These are phyloP conservation scores for Xanthoceras sorbifolium DNA, from an alignment of 345 rosid genomes.

Conservation along the genomic window DNA sequence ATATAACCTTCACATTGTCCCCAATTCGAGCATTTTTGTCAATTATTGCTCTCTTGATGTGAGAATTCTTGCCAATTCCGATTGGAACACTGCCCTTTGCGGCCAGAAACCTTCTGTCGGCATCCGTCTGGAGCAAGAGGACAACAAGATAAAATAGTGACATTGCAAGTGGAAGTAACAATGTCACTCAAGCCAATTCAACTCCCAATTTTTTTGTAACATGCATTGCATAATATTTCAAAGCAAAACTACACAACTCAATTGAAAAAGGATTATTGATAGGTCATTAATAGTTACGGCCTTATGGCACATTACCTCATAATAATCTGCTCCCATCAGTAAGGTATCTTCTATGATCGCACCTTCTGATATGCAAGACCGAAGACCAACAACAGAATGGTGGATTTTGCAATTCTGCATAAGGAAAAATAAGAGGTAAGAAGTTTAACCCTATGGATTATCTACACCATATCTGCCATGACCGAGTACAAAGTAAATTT, in stretches of 20 bases:
- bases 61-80: slow-evolving; percentile 84
- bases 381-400: slow-evolving; percentile 93
- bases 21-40: slow-evolving; percentile 97
- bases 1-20: slow-evolving; percentile 76
- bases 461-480: not conserved
- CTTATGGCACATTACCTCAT: slow-evolving; percentile 52
- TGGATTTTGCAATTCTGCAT: slow-evolving; percentile 88
- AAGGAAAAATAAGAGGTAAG: slow-evolving; percentile 4
- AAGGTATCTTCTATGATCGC: slow-evolving; percentile 90
- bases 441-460: not conserved
- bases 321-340: slow-evolving; percentile 96
- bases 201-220: not conserved
- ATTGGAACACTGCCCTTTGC: slow-evolving; percentile 94
- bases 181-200: not conserved
- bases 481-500: not conserved
- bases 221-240: not conserved
- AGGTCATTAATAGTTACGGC: not conserved
- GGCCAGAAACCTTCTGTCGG: slow-evolving; percentile 78
- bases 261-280: not conserved
- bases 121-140: slow-evolving; percentile 60
- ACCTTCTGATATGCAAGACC: slow-evolving; percentile 95
- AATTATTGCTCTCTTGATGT: slow-evolving; percentile 88
- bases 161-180: not conserved
- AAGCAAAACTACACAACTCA: not conserved
- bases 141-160: slow-evolving; percentile 6